A percentile compares a stretch with the other conserved stretches of the same genome.
Evolutionary conservation across 192 early-diverging fungal species (phyloP).

Genomic region (Pecoramyces ruminantium): DNA sequence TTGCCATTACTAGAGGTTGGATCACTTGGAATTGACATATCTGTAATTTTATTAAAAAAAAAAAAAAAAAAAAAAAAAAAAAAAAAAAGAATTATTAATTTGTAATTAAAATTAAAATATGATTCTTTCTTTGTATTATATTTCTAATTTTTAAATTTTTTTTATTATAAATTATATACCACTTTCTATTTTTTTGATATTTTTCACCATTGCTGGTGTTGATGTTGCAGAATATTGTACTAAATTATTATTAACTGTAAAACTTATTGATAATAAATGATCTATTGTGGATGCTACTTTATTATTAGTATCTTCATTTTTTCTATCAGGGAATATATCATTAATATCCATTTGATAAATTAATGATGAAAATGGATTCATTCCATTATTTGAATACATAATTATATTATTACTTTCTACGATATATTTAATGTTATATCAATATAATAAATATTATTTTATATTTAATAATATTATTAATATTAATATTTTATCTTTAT

Average conservation of each 20-base stretch:
- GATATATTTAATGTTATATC: too few species aligned
- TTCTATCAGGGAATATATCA: not conserved
- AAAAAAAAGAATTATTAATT: too few species aligned
- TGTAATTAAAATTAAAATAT: too few species aligned
- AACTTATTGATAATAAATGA: not conserved
- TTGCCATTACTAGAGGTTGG: too few species aligned
- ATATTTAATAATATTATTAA: too few species aligned
- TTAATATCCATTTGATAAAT: not conserved
- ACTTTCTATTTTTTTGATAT: not conserved
- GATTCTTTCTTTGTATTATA: too few species aligned
- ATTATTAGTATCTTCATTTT: not conserved
- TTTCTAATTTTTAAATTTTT: too few species aligned
- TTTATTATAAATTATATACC: not conserved
- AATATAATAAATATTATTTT: too few species aligned
- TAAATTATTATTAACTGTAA: not conserved
- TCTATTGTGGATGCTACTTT: not conserved
- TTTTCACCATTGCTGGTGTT: not conserved
- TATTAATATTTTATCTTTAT: too few species aligned
- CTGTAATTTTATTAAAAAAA: too few species aligned
- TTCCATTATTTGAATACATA: not conserved
- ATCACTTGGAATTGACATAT: too few species aligned
- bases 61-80: too few species aligned
- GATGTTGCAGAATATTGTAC: not conserved
- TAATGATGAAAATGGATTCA: not conserved
- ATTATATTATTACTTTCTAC: not conserved